Conservation (phyloP, 495 filamentous ascomycete genomes). For the Penicillium dipodomyicola region DNA sequence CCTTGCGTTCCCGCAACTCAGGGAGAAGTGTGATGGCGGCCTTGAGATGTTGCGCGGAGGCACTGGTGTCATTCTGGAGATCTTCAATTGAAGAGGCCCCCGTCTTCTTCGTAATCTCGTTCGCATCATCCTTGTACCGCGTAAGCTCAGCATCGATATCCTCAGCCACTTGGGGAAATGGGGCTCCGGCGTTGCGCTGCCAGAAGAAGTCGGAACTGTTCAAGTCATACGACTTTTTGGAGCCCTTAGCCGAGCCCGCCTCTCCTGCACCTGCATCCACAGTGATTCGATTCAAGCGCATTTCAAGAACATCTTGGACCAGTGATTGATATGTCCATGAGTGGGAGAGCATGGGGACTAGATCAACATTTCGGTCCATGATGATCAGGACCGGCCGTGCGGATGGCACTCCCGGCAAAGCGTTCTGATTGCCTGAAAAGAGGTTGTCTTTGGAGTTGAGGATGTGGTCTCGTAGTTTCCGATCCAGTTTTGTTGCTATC, state of each 20-base stretch:
- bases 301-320: conserved; percentile 89
- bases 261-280: conserved; percentile 72
- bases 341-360: conserved; percentile 98
- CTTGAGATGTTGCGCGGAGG: conserved; percentile 91
- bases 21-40: conserved; percentile 90
- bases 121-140: conserved; percentile 93
- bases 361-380: conserved; percentile 90
- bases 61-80: conserved; percentile 81
- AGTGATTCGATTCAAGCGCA: conserved; percentile 95
- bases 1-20: conserved; percentile 88
- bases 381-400: conserved; percentile 83
- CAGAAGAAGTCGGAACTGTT: conserved; percentile 95
- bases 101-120: conserved; percentile 91
- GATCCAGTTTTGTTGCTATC: conserved; percentile 88
- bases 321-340: conserved; percentile 99
- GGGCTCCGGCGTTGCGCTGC: conserved; percentile 86
- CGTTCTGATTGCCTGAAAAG: conserved; percentile 60
- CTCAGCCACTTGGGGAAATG: conserved; percentile 95
- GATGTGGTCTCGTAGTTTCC: conserved; percentile 94
- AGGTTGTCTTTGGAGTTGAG: conserved; percentile 96
- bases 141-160: conserved; percentile 91
- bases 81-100: conserved; percentile 92
- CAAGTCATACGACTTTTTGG: conserved; percentile 86
- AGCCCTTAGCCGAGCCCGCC: conserved; percentile 63
- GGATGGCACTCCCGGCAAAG: conserved; percentile 58